phyloP scores from a whole-genome alignment of 768 basidiomycete species.

The Mycena indigotica region DNA sequence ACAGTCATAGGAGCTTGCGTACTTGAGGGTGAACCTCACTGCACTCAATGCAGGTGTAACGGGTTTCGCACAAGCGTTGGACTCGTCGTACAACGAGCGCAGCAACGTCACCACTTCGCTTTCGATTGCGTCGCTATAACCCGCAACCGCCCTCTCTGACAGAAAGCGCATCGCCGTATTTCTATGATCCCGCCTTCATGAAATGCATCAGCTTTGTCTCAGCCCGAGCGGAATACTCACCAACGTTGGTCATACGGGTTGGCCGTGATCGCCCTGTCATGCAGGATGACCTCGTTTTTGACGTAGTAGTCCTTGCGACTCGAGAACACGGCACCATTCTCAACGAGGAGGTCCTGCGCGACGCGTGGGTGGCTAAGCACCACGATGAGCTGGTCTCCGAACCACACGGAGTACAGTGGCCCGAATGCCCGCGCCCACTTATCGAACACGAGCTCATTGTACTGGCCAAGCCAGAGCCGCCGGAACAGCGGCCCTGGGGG shows the following conservation, averaged over 20 bases:
- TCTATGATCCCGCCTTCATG: slow-evolving; percentile 28
- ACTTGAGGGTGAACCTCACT: slow-evolving; percentile 28
- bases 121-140: slow-evolving; percentile 20
- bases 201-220: not conserved
- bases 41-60: slow-evolving; percentile 26
- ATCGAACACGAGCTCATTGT: slow-evolving; percentile 2
- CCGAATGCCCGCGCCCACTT: slow-evolving; percentile 7
- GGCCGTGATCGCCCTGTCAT: slow-evolving; percentile 28
- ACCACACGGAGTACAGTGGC: slow-evolving; percentile 27
- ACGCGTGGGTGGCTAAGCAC: slow-evolving; percentile 28
- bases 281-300: slow-evolving; percentile 30
- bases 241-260: slow-evolving; percentile 28
- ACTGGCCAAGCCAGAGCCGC: not conserved
- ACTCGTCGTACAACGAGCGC: slow-evolving; percentile 21
- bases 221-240: slow-evolving; percentile 6
- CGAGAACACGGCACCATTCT: slow-evolving; percentile 29
- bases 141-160: slow-evolving; percentile 20
- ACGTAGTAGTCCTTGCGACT: slow-evolving; percentile 29
- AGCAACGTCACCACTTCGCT: slow-evolving; percentile 24
- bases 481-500: slow-evolving; percentile 7
- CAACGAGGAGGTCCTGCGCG: slow-evolving; percentile 28
- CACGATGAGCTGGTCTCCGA: slow-evolving; percentile 31
- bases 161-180: slow-evolving; percentile 26
- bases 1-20: not conserved
- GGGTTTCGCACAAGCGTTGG: slow-evolving; percentile 16